Evolutionary conservation across 176 grass and related monocot genomes (phyloP).

Genomic region (Tillandsia leiboldiana): DNA sequence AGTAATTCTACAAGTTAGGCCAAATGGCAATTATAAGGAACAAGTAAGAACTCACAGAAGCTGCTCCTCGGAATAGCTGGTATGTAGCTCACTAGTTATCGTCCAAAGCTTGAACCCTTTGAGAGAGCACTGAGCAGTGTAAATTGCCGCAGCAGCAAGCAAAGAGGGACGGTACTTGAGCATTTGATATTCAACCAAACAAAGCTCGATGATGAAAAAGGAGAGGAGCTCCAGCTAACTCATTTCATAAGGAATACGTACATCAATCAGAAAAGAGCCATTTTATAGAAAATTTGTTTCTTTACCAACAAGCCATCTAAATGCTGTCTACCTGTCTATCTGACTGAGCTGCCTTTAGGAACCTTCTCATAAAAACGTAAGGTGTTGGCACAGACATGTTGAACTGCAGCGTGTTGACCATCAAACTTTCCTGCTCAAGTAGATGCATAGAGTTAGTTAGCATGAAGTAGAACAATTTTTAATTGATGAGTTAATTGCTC

Average conservation of each 20-base stretch:
- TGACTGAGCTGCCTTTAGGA: conserved; percentile 73
- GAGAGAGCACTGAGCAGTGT: conserved; percentile 77
- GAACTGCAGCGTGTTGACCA: conserved; percentile 60
- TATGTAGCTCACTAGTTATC: conserved; percentile 51
- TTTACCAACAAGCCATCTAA: neutral
- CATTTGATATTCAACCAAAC: conserved; percentile 73
- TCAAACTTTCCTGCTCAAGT: conserved; percentile 64
- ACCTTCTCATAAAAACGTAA: conserved; percentile 85
- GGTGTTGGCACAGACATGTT: conserved; percentile 85
- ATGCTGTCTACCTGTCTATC: conserved; percentile 48
- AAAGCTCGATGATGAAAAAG: conserved; percentile 81
- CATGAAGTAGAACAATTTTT: neutral
- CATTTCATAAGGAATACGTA: conserved; percentile 6
- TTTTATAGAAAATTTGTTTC: neutral
- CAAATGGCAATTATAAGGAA: neutral
- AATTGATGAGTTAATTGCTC: no score
- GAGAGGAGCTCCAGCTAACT: conserved; percentile 63
- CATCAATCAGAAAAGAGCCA: neutral
- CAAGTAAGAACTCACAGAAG: conserved; percentile 51
- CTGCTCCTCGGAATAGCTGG: conserved; percentile 62
- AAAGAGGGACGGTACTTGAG: conserved; percentile 61
- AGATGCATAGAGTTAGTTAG: neutral
- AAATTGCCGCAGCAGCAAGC: conserved; percentile 71
- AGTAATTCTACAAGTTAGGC: neutral
- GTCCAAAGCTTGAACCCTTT: conserved; percentile 50